These are phyloP conservation scores for Penicillium manginii DNA, from an alignment of 495 filamentous ascomycete genomes.

Conservation along the genomic window DNA sequence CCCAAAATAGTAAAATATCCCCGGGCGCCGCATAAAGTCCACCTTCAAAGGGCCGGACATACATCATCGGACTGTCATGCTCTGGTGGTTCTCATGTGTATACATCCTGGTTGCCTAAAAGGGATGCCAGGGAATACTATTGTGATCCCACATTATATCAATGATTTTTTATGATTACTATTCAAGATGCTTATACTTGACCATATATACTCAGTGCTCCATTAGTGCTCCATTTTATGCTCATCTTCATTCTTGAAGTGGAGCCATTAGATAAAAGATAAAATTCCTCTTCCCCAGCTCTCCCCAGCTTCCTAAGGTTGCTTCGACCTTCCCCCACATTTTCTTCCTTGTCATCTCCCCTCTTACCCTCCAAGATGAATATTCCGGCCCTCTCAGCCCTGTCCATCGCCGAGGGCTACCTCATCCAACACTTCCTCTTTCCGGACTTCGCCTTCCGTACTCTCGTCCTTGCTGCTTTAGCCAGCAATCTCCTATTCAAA, in stretches of 20 bases:
- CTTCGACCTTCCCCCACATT: background rate
- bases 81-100: background rate
- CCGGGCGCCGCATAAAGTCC: background rate
- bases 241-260: background rate
- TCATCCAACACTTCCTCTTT: slow-evolving; percentile 36
- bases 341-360: background rate
- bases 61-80: background rate
- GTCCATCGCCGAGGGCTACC: slow-evolving; percentile 33
- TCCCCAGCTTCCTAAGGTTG: background rate
- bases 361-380: background rate
- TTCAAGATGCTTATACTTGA: too few relatives aligned
- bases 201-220: too few relatives aligned
- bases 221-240: background rate
- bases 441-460: slow-evolving; percentile 30
- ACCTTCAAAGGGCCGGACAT: background rate
- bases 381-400: slow-evolving; percentile 20
- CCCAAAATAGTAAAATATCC: background rate
- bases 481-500: slow-evolving; percentile 30
- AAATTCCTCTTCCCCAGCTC: background rate
- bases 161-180: too few relatives aligned
- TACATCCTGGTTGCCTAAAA: background rate
- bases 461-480: slow-evolving; percentile 23
- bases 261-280: too few relatives aligned
- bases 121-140: background rate
- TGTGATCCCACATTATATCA: too few relatives aligned